Evolutionary conservation across 306 rosid genomes (phyloP).

Genomic region (Phaseolus lunatus): DNA sequence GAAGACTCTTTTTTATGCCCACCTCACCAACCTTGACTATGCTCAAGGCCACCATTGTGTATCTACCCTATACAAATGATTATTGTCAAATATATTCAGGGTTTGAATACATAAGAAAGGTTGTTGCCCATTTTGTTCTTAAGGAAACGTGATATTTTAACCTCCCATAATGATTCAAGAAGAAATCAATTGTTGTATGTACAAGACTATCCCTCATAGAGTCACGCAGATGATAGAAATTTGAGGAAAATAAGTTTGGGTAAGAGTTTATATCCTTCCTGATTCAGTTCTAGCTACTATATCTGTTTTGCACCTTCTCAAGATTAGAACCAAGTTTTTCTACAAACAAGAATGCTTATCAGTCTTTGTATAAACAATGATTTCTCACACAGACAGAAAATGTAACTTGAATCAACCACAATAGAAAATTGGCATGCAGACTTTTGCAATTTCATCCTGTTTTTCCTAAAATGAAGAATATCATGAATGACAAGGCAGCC

Average conservation of each 20-base stretch:
- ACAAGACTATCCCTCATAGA: neutral
- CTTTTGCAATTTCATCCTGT: slow-evolving; percentile 7
- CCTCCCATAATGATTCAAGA: slow-evolving; percentile 7
- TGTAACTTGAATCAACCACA: slow-evolving; percentile 1
- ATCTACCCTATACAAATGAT: neutral
- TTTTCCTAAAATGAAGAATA: neutral
- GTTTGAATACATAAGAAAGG: slow-evolving; percentile 19
- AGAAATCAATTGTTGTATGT: neutral
- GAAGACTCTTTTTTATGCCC: too few relatives aligned
- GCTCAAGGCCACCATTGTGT: neutral
- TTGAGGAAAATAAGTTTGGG: neutral
- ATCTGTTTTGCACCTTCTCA: neutral
- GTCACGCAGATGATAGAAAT: neutral
- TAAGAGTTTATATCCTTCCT: neutral
- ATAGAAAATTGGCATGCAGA: neutral
- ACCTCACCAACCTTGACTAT: too few relatives aligned
- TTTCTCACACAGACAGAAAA: neutral
- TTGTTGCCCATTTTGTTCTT: slow-evolving; percentile 11
- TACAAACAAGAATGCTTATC: neutral
- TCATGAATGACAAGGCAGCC: neutral
- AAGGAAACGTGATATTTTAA: slow-evolving; percentile 24
- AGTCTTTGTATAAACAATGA: slow-evolving; percentile 10
- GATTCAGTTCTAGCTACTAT: slow-evolving; percentile 21
- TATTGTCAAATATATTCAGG: slow-evolving; percentile 15
- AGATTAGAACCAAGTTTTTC: neutral